These are phyloP conservation scores for Epicoccum sorghinum DNA, from an alignment of 2,329 filamentous ascomycete genomes.

Conservation along the genomic window DNA sequence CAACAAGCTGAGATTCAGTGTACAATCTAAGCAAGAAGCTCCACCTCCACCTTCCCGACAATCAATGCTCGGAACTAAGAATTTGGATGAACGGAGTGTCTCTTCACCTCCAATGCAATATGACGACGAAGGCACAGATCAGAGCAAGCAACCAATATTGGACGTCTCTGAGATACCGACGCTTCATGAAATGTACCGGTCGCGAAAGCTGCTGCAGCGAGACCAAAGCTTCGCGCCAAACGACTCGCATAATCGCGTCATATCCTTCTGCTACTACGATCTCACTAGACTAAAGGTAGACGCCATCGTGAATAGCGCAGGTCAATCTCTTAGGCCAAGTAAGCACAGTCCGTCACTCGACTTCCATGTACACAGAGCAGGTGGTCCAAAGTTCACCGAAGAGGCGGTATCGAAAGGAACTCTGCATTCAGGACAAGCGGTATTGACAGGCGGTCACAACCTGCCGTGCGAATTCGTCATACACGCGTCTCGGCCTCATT, in stretches of 20 bases:
- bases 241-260: slow-evolving; percentile 36
- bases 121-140: slow-evolving; percentile 7
- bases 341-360: slow-evolving; percentile 29
- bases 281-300: slow-evolving; percentile 42
- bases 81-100: slow-evolving; percentile 10
- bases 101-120: slow-evolving; percentile 20
- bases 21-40: slow-evolving; percentile 5
- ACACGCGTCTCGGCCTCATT: slow-evolving; percentile 38
- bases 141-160: slow-evolving; percentile 16
- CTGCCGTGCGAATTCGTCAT: slow-evolving; percentile 41
- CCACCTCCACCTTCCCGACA: slow-evolving; percentile 1
- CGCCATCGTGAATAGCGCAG: slow-evolving; percentile 44
- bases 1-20: slow-evolving; percentile 27
- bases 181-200: slow-evolving; percentile 35
- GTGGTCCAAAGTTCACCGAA: slow-evolving; percentile 31
- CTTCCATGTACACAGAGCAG: slow-evolving; percentile 33
- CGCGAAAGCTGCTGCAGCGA: slow-evolving; percentile 29
- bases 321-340: slow-evolving; percentile 18
- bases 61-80: neutral
- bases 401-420: slow-evolving; percentile 25
- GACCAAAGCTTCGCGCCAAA: slow-evolving; percentile 40
- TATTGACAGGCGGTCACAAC: slow-evolving; percentile 35
- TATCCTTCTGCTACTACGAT: slow-evolving; percentile 40
- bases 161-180: slow-evolving; percentile 31
- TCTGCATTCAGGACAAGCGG: slow-evolving; percentile 31